These are phyloP conservation scores for Malus asiatica DNA, from an alignment of 306 rosid genomes.

Conservation along the genomic window DNA sequence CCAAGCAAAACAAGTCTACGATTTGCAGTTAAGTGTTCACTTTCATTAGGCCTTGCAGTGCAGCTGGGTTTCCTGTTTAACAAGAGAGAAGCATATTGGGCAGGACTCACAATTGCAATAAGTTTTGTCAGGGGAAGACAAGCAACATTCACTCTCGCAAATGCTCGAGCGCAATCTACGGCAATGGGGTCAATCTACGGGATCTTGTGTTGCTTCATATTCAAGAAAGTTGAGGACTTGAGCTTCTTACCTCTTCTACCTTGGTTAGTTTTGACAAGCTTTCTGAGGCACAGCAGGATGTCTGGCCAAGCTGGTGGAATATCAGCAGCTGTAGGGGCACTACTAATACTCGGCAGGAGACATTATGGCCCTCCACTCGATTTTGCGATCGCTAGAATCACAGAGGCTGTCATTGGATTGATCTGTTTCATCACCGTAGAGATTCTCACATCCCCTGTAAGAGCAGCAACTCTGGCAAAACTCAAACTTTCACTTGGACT, in stretches of 20 bases:
- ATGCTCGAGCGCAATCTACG: constrained; percentile 70
- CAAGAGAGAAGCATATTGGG: constrained; percentile 53
- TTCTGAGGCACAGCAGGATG: constrained; percentile 60
- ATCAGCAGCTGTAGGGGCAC: constrained; percentile 57
- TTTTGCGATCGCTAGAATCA: constrained; percentile 59
- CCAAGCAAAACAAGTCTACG: constrained; percentile 23
- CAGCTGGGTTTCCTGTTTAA: constrained; percentile 51
- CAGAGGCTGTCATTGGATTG: constrained; percentile 63
- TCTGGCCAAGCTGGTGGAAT: constrained; percentile 76
- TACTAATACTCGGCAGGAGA: constrained; percentile 64
- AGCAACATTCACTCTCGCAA: constrained; percentile 50
- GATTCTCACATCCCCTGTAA: constrained; percentile 35
- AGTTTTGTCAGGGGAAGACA: constrained; percentile 47
- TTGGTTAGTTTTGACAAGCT: constrained; percentile 56
- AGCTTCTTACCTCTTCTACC: constrained; percentile 53
- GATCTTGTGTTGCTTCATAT: constrained; percentile 40
- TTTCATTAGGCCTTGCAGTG: constrained; percentile 61
- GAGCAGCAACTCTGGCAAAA: constrained; percentile 66
- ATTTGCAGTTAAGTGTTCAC: constrained; percentile 65
- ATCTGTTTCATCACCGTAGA: constrained; percentile 44
- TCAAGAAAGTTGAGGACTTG: constrained; percentile 22
- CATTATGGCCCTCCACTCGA: constrained; percentile 43
- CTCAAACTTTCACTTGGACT: constrained; percentile 43
- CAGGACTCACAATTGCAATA: constrained; percentile 64
- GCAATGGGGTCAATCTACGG: constrained; percentile 75